A percentile compares a stretch with the other conserved stretches of the same genome.
These are phyloP conservation scores for Verticillium nonalfalfae DNA, from an alignment of 2,329 filamentous ascomycete genomes.

Conservation along the genomic window DNA sequence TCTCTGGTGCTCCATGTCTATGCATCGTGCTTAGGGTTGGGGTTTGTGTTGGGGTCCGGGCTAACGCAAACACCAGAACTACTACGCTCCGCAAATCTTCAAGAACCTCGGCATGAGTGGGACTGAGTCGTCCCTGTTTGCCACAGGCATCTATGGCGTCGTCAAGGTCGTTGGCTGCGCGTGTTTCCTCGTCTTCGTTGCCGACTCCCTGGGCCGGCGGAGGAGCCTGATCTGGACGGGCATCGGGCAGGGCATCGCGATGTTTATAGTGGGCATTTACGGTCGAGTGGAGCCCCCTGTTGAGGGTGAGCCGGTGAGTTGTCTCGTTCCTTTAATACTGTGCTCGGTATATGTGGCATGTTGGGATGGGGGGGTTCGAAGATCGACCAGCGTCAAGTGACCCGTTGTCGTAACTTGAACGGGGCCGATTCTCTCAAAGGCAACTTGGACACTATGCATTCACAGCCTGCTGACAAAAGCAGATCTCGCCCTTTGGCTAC, in stretches of 20 bases:
- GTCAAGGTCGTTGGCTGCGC: conserved; percentile 61
- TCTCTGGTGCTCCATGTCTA: background rate
- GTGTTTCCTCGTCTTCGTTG: conserved; percentile 59
- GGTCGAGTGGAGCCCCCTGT: conserved; percentile 55
- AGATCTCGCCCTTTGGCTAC: conserved; percentile 59
- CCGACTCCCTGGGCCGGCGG: conserved; percentile 63
- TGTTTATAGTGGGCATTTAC: conserved; percentile 69
- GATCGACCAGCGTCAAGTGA: too few relatives aligned
- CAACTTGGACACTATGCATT: too few relatives aligned
- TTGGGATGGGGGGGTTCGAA: too few relatives aligned
- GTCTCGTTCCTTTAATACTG: background rate
- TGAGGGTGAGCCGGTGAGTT: conserved; percentile 34
- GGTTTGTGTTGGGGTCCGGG: background rate
- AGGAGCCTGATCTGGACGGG: conserved; percentile 57
- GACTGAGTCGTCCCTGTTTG: conserved; percentile 56
- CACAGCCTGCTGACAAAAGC: background rate
- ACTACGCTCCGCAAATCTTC: conserved; percentile 67
- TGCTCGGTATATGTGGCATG: too few relatives aligned
- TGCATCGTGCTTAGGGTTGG: too few relatives aligned
- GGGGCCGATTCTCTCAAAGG: too few relatives aligned
- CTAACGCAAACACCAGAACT: conserved; percentile 34
- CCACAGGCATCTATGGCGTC: conserved; percentile 68
- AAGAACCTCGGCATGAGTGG: conserved; percentile 52
- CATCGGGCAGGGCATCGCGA: conserved; percentile 52
- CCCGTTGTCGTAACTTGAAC: too few relatives aligned